Base-by-base conservation (phyloP, 1,284 basidiomycete species). In the Lentinula novae-zelandiae region DNA sequence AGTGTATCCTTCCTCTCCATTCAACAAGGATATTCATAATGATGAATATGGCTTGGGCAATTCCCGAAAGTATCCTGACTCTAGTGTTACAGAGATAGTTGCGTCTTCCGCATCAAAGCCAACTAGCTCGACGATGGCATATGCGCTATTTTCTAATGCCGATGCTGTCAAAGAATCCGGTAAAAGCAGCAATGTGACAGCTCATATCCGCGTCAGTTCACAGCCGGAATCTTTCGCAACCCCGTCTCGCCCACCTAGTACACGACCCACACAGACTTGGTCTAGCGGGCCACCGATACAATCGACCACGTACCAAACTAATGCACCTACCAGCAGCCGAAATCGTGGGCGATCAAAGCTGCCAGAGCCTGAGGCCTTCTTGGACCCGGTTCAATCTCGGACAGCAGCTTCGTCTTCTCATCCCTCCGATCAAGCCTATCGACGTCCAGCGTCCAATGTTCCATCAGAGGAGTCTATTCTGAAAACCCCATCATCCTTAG, bases 401-500 rank as follows among this genome's bases (percentile, higher is more conserved):
- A 17, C 36, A 36, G 34, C 22, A 10, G 13, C 22, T 49, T 22
- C 49, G 4, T 40, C 53, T 50, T 15, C 53, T 38, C 20, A 61
- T 57, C 31, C 6, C 15, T 6, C 31, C 17, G 36, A 38, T 33
- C 52, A 31, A 53, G 52, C 36, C 8, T 10, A 54, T 42, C 38
- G 15, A 13, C 38, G 17, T 20, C 38, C 22, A 27, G 36, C 53
- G 13, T 9, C 27, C 38, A 50, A 58, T 15, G 48, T 20, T 36
- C 64, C 70, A 20, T 79, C 77, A 5, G 74, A 78, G 61, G 82
- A 83, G 44, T 75, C 79, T 4, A 72, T 81, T 44, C 73, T 83
- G 22, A 76, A 75, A 64, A 84, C 83, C 0, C 81, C 83, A n/a
- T 82, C 83, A 31, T 82, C 82, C 3, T 75, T 83, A 13, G 77